phyloP scores from a whole-genome alignment of 179 eudicot genomes.

The Spergularia azorica region DNA sequence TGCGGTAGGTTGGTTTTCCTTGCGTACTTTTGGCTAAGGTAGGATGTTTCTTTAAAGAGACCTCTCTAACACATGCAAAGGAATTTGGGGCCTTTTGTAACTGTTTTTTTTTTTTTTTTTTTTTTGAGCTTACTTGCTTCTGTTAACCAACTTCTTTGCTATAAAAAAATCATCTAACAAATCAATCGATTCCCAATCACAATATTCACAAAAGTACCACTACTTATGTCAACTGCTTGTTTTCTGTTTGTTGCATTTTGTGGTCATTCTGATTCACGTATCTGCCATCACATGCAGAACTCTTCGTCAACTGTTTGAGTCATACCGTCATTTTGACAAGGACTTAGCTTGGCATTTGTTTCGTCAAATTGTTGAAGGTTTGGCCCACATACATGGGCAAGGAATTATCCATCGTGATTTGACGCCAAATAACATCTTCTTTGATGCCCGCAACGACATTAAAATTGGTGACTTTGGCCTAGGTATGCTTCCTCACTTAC shows the following conservation, averaged over 20 bases:
- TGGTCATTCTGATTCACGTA: background rate
- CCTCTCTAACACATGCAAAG: too few relatives aligned
- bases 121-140: too few relatives aligned
- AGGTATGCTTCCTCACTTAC: conserved; percentile 46
- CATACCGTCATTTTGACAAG: conserved; percentile 81
- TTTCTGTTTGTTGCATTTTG: background rate
- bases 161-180: background rate
- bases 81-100: too few relatives aligned
- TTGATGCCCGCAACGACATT: conserved; percentile 94
- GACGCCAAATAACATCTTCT: conserved; percentile 95
- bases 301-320: conserved; percentile 81
- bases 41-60: too few relatives aligned
- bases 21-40: too few relatives aligned
- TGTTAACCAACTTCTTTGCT: too few relatives aligned
- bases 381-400: conserved; percentile 92
- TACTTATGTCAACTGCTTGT: background rate
- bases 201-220: background rate
- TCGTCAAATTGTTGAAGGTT: conserved; percentile 94
- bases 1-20: too few relatives aligned
- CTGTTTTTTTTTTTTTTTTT: too few relatives aligned
- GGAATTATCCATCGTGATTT: conserved; percentile 98
- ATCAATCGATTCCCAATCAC: background rate
- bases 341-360: conserved; percentile 91
- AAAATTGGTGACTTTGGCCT: conserved; percentile 99
- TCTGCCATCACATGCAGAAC: conserved; percentile 57